Evolutionary conservation across 345 rosid genomes (phyloP).

Genomic region (Gossypium anomalum): DNA sequence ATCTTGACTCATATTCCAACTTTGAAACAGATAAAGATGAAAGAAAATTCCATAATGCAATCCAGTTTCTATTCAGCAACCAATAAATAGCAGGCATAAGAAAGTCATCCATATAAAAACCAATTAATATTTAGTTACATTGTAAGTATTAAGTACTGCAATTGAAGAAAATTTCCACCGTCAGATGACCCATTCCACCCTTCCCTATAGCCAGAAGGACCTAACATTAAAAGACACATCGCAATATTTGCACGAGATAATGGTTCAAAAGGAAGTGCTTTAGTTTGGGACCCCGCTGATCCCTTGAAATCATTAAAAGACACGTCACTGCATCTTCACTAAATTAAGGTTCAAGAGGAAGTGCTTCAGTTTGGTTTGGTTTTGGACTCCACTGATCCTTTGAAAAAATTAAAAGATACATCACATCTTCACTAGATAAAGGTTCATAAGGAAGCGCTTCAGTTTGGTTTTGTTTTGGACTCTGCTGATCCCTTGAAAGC

Average conservation of each 20-base stretch:
- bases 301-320: constrained; percentile 45
- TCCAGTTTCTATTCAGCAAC: neutral
- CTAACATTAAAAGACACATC: constrained; percentile 34
- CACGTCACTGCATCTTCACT: constrained; percentile 34
- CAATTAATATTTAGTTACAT: neutral
- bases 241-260: constrained; percentile 29
- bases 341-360: no score
- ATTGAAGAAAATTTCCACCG: no score
- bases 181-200: no score
- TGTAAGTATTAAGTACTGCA: neutral
- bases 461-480: constrained; percentile 6
- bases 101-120: neutral
- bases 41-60: neutral
- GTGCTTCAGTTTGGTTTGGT: neutral
- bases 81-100: neutral
- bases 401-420: constrained; percentile 44
- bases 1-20: neutral
- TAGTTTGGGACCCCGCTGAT: constrained; percentile 23
- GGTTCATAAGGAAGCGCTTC: neutral
- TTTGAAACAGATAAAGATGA: neutral
- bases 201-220: no score
- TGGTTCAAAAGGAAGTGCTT: neutral
- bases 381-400: constrained; percentile 29
- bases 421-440: constrained; percentile 28
- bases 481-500: constrained; percentile 43